phyloP scores from a whole-genome alignment of 1,284 basidiomycete species.

The Golubevia sp. region DNA sequence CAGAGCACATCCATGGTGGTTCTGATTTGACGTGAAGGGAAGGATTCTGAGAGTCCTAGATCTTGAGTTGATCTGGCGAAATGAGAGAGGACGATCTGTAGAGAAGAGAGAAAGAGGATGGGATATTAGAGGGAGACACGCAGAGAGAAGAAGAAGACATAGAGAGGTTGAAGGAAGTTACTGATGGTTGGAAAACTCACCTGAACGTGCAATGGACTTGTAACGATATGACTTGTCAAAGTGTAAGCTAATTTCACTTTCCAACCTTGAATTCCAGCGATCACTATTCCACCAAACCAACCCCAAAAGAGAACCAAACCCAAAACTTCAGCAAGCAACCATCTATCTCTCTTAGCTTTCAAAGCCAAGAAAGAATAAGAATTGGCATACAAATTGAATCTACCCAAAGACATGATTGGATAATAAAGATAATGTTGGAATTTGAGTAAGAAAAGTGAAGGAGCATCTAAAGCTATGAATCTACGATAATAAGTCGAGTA shows the following conservation, averaged over 20 bases:
- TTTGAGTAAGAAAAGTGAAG: conserved; percentile 50
- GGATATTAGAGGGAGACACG: not conserved
- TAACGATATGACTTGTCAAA: conserved; percentile 55
- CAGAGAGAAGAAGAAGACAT: not conserved
- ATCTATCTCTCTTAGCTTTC: conserved; percentile 45
- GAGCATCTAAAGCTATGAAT: conserved; percentile 50
- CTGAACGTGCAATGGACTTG: conserved; percentile 48
- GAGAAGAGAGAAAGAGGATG: conserved; percentile 9
- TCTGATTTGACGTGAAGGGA: conserved; percentile 60
- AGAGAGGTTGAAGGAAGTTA: not conserved
- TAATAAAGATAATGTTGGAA: conserved; percentile 62
- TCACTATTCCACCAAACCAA: conserved; percentile 43
- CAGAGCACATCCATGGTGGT: conserved; percentile 63
- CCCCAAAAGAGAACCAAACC: conserved; percentile 49
- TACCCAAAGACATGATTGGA: conserved; percentile 59
- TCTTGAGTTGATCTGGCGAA: conserved; percentile 62
- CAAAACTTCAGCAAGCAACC: conserved; percentile 35
- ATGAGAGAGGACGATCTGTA: conserved; percentile 62
- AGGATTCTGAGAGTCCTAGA: conserved; percentile 56
- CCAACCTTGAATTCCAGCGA: conserved; percentile 41
- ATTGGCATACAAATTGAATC: conserved; percentile 62
- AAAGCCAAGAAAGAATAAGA: conserved; percentile 49
- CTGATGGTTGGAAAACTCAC: not conserved
- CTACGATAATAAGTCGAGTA: conserved; percentile 60
- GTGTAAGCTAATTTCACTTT: conserved; percentile 44